Base-by-base conservation (phyloP, 805 yeast species). In the Spathaspora passalidarum region DNA sequence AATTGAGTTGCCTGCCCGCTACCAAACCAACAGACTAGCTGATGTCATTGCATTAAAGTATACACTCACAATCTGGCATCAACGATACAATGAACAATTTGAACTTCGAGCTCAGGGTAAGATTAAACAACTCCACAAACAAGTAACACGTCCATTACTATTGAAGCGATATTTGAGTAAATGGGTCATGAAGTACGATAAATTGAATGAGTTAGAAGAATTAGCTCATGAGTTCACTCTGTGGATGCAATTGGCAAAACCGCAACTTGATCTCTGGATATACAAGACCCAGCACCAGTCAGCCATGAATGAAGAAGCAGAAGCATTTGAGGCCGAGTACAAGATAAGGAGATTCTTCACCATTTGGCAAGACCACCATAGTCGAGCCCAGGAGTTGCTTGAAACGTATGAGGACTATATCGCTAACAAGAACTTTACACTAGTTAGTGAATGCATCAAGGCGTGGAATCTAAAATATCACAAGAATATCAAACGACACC, bases 401-500 rank as follows among this genome's bases (percentile, higher is more conserved):
- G 69, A 65, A 8, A 48, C 60, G 3, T 65, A 65, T 4, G 67
- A 69, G n/a, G 66, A 64, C 9, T 47, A 56, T 22, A 23, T 60
- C 11, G 62, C 60, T 42, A 61, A 62, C 23, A 55, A 51, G 32
- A 72, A 69, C 26, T 59, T 62, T 23, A 51, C 42, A 13, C 54
- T 44, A 34, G 57, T 56, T 16, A 56, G 61, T 14, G 69, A 61
- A 23, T 43, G 56, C 11, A 47, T 71, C 13, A 54, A 66, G 32
- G 56, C 50, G 16, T 71, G 76, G 76, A 57, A 66, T 5, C 64
- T 68, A 63, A 65, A 61, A 40, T 56, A 60, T 39, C 61, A 68
- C 39, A 68, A 63, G 47, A 57, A 49, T 23, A 55, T 63, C 11
- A 49, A 57, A n/a, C 53, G 72, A 17, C 65, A 68, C 44, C 59